phyloP scores from a whole-genome alignment of 73 alveolate genomes.

The Effrenium voratum region DNA sequence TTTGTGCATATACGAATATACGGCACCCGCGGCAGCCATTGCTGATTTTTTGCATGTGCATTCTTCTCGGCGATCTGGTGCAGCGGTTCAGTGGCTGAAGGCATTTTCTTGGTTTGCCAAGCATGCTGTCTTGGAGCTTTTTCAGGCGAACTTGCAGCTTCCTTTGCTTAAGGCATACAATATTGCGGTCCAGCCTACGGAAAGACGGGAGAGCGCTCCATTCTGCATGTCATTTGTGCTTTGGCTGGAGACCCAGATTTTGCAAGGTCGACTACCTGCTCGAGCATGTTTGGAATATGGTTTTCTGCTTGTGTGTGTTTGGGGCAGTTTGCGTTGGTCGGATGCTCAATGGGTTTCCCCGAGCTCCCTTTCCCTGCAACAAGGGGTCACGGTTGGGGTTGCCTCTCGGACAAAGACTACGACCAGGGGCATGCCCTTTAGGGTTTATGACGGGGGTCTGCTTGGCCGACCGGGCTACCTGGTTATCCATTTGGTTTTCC shows the following conservation, averaged over 20 bases:
- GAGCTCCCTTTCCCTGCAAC: not conserved
- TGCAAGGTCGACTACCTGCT: not conserved
- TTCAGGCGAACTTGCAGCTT: not conserved
- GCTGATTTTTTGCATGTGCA: too few relatives aligned
- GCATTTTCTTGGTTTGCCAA: too few relatives aligned
- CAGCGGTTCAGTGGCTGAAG: too few relatives aligned
- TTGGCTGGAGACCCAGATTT: not conserved
- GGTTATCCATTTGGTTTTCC: not conserved
- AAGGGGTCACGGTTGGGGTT: not conserved
- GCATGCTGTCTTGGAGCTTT: too few relatives aligned
- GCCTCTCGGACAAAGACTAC: not conserved
- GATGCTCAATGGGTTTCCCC: not conserved
- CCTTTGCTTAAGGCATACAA: not conserved
- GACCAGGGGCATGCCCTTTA: not conserved
- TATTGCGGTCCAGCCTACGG: not conserved
- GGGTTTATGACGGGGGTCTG: not conserved
- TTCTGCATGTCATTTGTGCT: not conserved
- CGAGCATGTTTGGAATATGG: not conserved
- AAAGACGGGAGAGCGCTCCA: not conserved
- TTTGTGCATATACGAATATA: too few relatives aligned
- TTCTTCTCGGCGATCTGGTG: too few relatives aligned
- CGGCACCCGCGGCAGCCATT: too few relatives aligned
- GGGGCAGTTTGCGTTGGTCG: slow-evolving; percentile 1
- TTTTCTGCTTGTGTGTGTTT: not conserved
- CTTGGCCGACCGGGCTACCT: not conserved